Conservation (phyloP, 1,139 yeast species). For the Sugiyamaella japonica region DNA sequence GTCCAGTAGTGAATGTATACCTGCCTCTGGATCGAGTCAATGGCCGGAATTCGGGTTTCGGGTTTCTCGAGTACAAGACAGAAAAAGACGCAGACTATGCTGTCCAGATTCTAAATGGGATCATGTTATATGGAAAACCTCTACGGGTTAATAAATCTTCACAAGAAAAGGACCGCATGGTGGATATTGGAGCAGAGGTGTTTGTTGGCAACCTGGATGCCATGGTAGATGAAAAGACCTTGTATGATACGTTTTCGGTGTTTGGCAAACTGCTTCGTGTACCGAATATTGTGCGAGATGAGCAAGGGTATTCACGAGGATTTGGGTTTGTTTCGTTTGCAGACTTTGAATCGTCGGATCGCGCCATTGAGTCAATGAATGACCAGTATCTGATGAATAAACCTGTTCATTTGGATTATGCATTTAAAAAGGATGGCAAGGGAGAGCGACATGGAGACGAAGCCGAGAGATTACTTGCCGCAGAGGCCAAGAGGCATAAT, state of each 20-base stretch:
- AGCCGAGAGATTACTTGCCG: conserved; percentile 71
- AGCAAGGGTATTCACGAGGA: conserved; percentile 56
- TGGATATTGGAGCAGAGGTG: conserved; percentile 73
- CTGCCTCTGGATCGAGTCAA: conserved; percentile 79
- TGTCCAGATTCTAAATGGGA: conserved; percentile 58
- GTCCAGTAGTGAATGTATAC: conserved; percentile 69
- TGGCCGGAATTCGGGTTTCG: conserved; percentile 79
- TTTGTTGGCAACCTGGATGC: conserved; percentile 73
- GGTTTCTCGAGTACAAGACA: conserved; percentile 72
- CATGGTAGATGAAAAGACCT: conserved; percentile 60
- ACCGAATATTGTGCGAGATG: conserved; percentile 57
- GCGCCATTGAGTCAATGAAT: conserved; percentile 68
- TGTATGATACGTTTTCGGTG: conserved; percentile 60
- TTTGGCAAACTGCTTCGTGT: conserved; percentile 64
- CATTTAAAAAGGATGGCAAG: conserved; percentile 63
- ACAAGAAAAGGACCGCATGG: conserved; percentile 34
- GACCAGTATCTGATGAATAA: conserved; percentile 70
- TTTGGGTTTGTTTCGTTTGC: conserved; percentile 65
- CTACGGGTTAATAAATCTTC: conserved; percentile 60
- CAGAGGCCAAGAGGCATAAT: conserved; percentile 54
- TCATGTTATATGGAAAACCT: conserved; percentile 62
- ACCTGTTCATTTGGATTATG: conserved; percentile 63
- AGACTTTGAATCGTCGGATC: conserved; percentile 68
- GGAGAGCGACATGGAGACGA: conserved; percentile 75
- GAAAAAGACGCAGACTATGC: conserved; percentile 72